phyloP scores from a whole-genome alignment of 345 rosid species.

The Linum lewisii region DNA sequence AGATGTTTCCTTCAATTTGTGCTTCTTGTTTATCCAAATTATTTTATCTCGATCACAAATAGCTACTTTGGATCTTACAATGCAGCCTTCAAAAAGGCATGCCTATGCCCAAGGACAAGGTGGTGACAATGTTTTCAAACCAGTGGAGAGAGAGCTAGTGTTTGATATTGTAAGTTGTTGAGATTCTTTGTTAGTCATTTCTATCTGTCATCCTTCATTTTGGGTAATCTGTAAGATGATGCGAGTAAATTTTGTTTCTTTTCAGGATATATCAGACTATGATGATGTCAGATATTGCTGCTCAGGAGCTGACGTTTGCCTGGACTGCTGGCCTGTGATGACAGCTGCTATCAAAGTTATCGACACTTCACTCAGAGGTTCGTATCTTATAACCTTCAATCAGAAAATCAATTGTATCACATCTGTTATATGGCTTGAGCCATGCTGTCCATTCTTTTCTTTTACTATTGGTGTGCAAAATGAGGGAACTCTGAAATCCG shows the following conservation, averaged over 20 bases:
- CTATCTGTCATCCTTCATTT: background rate
- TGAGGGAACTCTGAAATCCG: background rate
- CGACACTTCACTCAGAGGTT: slow-evolving; percentile 78
- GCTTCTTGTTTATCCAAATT: no score
- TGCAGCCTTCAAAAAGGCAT: slow-evolving; percentile 75
- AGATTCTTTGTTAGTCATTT: background rate
- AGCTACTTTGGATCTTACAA: background rate
- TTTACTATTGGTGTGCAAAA: background rate
- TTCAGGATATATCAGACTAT: slow-evolving; percentile 84
- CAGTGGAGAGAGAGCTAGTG: slow-evolving; percentile 80
- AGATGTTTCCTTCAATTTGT: no score
- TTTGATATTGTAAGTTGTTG: slow-evolving; percentile 72
- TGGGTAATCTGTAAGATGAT: slow-evolving; percentile 8
- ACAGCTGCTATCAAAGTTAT: slow-evolving; percentile 80
- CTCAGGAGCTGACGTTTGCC: slow-evolving; percentile 88
- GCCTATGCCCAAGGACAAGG: slow-evolving; percentile 60
- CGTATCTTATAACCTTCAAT: slow-evolving; percentile 10
- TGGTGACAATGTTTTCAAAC: slow-evolving; percentile 67
- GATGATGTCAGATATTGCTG: slow-evolving; percentile 91
- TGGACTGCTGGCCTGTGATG: slow-evolving; percentile 91
- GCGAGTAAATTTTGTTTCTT: slow-evolving; percentile 5
- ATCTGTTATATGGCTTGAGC: no score
- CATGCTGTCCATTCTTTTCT: background rate
- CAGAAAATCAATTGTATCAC: no score
- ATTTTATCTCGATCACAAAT: no score